Evolutionary conservation across 2,329 filamentous ascomycete species (phyloP), one percentile per base, ranked within the genome.

Genomic region (Exophiala oligosperma): DNA sequence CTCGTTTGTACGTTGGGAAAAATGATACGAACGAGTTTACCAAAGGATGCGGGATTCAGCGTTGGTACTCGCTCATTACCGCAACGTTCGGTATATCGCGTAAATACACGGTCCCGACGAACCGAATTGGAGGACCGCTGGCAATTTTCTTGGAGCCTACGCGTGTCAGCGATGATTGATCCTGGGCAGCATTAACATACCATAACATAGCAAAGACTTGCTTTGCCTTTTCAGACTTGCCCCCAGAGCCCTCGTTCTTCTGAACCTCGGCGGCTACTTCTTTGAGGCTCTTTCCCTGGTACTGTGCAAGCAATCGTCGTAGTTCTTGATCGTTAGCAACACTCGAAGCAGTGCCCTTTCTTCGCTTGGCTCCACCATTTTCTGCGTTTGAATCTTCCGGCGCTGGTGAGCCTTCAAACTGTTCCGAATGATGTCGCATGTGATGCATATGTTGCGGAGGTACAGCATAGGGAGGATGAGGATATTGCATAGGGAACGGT

Each of bases 1-100:
- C 94, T 84, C 32, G 94, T 99, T 75, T 96, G 93, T 23, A 99
- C 87, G 43, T 92, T 93, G 0, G 94, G 93, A 68, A 97, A 99
- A 52, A 99, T 89, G 40, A 99, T 93, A 32, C 94, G 87, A 35
- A 99, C 94, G 44, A 99, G 84, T 74, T 99, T 99, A 56, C 94
- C 94, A 74, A 99, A 99, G 28, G 93, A 97, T 8, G 94, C 94
- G 43, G 94, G 94, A 70, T 99, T 99, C 57, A 99, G 77, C 8
- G 96, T 92, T 0, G 94, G 95, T 40, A 97, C 95, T 70, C 92
- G 86, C 71, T 97, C 92, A 4, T 89, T 95, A 44, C 91, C 92
- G 74, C 94, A 99, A 63, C 91, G 86, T 26, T 90, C 92, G 49
- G 93, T 94, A 73, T 99, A 99, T 72, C 92, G 92, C 60, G 92